phyloP scores from a whole-genome alignment of 2,329 filamentous ascomycete species.

The Cercospora janseana region DNA sequence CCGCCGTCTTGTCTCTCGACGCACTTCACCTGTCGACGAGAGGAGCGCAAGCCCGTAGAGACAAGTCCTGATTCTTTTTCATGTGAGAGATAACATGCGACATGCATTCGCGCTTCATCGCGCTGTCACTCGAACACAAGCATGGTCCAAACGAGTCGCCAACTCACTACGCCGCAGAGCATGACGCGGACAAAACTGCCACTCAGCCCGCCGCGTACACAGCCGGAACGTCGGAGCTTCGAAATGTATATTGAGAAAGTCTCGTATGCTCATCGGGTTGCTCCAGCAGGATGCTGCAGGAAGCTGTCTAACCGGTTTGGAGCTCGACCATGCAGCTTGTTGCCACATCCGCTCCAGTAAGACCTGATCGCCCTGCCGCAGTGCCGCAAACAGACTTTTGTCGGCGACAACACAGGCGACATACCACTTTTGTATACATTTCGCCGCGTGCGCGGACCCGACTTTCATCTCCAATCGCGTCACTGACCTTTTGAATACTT shows the following conservation, averaged over 20 bases:
- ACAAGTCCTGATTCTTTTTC: no score
- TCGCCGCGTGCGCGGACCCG: neutral
- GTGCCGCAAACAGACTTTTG: slow-evolving; percentile 6
- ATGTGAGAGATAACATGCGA: no score
- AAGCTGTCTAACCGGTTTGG: neutral
- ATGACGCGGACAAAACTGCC: slow-evolving; percentile 3
- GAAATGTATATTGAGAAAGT: no score
- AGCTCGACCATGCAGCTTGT: slow-evolving; percentile 5
- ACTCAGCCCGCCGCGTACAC: neutral
- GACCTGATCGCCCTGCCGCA: slow-evolving; percentile 7
- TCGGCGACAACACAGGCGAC: neutral
- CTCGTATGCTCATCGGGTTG: slow-evolving; percentile 1
- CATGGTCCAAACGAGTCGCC: no score
- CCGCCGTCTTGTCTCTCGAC: no score
- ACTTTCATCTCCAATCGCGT: neutral
- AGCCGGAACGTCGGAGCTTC: neutral
- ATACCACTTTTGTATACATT: neutral
- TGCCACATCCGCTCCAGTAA: slow-evolving; percentile 5
- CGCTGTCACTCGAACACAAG: no score
- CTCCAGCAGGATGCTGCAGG: neutral
- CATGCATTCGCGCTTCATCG: no score
- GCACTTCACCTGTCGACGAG: no score
- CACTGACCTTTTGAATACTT: neutral
- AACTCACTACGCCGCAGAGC: slow-evolving; percentile 1
- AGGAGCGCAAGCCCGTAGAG: no score